Conservation (phyloP, 208 protist genomes). For the Crithidia thermophila region DNA sequence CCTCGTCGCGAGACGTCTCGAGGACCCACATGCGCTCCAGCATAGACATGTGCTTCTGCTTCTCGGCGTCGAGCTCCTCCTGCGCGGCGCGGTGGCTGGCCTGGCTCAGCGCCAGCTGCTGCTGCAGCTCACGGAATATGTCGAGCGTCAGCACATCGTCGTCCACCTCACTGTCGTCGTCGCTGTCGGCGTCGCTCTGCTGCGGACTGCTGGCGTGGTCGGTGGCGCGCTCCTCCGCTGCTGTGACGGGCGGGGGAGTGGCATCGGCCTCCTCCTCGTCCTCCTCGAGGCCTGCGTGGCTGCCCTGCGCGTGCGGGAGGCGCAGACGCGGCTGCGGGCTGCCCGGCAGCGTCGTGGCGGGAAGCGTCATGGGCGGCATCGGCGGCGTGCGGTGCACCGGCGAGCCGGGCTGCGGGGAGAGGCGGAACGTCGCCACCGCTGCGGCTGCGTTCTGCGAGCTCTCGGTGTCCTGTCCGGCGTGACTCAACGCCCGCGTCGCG, state of each 20-base stretch:
- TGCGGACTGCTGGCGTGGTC: not conserved
- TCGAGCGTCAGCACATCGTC: slow-evolving; percentile 23
- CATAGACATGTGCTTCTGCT: slow-evolving; percentile 49
- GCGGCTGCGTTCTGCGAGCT: slow-evolving; percentile 11
- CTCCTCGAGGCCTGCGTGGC: not conserved
- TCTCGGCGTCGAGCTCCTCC: slow-evolving; percentile 61
- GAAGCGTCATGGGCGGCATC: slow-evolving; percentile 27
- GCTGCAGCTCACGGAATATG: slow-evolving; percentile 38
- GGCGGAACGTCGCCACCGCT: not conserved
- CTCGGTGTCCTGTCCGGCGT: slow-evolving; percentile 18
- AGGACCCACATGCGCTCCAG: slow-evolving; percentile 76
- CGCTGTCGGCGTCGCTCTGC: not conserved
- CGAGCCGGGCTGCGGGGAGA: slow-evolving; percentile 27
- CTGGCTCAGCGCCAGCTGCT: slow-evolving; percentile 50
- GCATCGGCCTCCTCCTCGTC: not conserved
- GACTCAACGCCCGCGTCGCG: not conserved
- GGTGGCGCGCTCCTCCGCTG: no score
- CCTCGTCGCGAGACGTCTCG: slow-evolving; percentile 58
- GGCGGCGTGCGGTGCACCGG: slow-evolving; percentile 25
- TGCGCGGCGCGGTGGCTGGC: slow-evolving; percentile 39
- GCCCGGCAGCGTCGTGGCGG: slow-evolving; percentile 3
- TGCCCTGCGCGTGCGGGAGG: not conserved
- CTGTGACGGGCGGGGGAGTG: slow-evolving; percentile 1
- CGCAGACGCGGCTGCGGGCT: slow-evolving; percentile 6
- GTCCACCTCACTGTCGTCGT: slow-evolving; percentile 26